Evolutionary conservation across 805 yeast species (phyloP), one percentile per base, ranked within the genome.

Genomic region (Clavispora vitiphila): DNA sequence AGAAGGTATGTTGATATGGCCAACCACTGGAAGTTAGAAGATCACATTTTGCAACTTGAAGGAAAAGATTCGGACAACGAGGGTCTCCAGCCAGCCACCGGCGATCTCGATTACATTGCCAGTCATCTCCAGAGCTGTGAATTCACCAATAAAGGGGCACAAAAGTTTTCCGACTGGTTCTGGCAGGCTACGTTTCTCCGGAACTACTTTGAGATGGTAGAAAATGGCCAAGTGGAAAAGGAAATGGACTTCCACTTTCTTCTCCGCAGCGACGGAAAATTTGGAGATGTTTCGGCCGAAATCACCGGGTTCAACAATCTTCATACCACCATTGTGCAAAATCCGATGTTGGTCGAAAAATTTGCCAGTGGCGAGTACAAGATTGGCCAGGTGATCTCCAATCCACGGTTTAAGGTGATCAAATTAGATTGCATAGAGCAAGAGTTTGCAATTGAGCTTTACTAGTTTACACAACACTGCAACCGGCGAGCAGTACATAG

Each of bases 21-120:
- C 8, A 82, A 83, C 54, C 97, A 90, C 54, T 77, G 90, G 78
- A 91, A 85, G 53, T 47, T 86, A 42, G 51, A 50, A 34, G 47
- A 37, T 25, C 35, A 25, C 19, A 29, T 38, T 11, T 40, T 39
- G 32, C 32, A 4, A 11, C 23, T 10, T 10, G 14, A 8, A 18
- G 25, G 31, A 38, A 35, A 12, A n/a, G 18, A 20, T 5, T 20
- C 11, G 5, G 16, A 7, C 8, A 16, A 16, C 14, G 32, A 16
- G 2, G 16, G 7, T n/a, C 12, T 4, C 19, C 15, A 29, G 12
- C 19, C 20, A 7, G 10, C 19, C 2, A 29, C 32, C 5, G 37
- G 43, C 2, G 61, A 69, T 14, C 50, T 75, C 5, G 60, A 64
- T 20, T 58, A 64, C 26, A 50, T 72, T 36, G 55, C 71, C 8